Evolutionary conservation across 75 land plant genomes (phyloP).

Genomic region (Ceratopteris richardii): DNA sequence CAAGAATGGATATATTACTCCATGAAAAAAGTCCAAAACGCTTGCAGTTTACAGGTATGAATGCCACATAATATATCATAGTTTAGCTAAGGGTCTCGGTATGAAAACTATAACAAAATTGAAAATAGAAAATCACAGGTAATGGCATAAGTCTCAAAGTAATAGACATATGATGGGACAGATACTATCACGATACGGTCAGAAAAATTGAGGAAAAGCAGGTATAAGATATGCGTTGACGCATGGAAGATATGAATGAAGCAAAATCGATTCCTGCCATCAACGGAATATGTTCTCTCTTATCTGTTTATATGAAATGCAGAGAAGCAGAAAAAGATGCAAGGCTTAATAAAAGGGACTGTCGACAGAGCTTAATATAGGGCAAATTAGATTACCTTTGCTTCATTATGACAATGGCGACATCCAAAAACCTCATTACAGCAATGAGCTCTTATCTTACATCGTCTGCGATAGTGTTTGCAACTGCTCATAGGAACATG

Average conservation of each 20-base stretch:
- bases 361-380: neutral
- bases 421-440: conserved; percentile 83
- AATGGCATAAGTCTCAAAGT: too few relatives aligned
- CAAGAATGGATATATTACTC: too few relatives aligned
- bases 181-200: too few relatives aligned
- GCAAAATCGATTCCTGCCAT: neutral
- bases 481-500: too few relatives aligned
- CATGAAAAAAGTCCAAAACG: too few relatives aligned
- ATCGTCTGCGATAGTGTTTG: conserved; percentile 64
- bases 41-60: too few relatives aligned
- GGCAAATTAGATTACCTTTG: conserved; percentile 38
- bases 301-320: neutral
- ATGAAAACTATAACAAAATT: too few relatives aligned
- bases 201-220: neutral
- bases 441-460: conserved; percentile 90
- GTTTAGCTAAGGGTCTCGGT: too few relatives aligned
- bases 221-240: neutral
- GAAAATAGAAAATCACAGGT: too few relatives aligned
- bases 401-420: conserved; percentile 91
- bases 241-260: neutral
- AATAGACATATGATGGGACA: too few relatives aligned
- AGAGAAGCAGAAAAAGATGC: neutral
- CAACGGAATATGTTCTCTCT: neutral
- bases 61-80: too few relatives aligned
- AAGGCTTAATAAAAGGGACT: neutral